Evolutionary conservation across 345 rosid species (phyloP).

Genomic region (Camelina laxa): DNA sequence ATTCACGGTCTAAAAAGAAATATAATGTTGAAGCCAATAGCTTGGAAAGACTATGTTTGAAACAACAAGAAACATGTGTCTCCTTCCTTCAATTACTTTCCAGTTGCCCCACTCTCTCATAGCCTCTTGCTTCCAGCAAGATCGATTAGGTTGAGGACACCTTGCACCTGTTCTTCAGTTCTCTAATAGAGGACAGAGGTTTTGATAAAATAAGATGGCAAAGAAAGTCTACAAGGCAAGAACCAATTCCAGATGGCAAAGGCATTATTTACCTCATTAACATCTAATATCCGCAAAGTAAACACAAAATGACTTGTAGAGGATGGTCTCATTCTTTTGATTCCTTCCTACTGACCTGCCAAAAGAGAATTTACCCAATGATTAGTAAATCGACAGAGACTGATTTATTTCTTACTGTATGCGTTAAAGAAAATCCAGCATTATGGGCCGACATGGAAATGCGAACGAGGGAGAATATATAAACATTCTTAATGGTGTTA

Average conservation of each 20-base stretch:
- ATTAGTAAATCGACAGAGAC: background rate
- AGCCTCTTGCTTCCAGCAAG: slow-evolving; percentile 16
- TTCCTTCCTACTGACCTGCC: slow-evolving; percentile 16
- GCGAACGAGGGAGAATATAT: too few relatives aligned
- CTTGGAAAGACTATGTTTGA: background rate
- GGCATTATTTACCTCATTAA: slow-evolving; percentile 9
- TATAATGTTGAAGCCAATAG: background rate
- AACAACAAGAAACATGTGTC: background rate
- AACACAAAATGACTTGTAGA: slow-evolving; percentile 11
- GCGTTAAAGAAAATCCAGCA: background rate
- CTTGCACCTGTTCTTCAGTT: slow-evolving; percentile 7
- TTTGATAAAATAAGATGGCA: background rate
- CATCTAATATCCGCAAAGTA: background rate
- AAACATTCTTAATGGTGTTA: background rate
- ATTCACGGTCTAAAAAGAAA: too few relatives aligned
- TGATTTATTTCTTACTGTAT: background rate
- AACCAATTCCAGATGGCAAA: slow-evolving; percentile 4
- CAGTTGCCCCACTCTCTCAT: slow-evolving; percentile 15
- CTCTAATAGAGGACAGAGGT: background rate
- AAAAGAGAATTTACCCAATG: background rate
- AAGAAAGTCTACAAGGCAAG: background rate
- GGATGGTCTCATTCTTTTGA: slow-evolving; percentile 22
- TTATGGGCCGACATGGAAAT: background rate
- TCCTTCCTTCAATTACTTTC: slow-evolving; percentile 15
- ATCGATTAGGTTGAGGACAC: slow-evolving; percentile 9